Conservation (phyloP, 2,329 filamentous ascomycete species). For the Claviceps sp. region DNA sequence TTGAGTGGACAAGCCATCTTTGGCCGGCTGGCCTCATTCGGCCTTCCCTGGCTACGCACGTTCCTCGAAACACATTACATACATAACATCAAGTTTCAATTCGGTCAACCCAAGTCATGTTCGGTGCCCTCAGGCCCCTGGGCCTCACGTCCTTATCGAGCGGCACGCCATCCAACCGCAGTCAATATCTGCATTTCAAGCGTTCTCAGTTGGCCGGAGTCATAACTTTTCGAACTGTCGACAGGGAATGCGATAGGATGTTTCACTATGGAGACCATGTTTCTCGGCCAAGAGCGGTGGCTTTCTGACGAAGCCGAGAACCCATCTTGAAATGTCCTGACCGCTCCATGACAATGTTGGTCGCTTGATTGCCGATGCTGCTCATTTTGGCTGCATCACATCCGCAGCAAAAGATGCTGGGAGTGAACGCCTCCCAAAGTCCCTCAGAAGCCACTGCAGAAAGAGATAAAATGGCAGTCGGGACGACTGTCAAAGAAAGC, state of each 20-base stretch:
- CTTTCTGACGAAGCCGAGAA: not conserved
- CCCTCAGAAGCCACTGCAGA: conserved; percentile 1
- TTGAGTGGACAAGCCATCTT: not conserved
- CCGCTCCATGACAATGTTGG: not conserved
- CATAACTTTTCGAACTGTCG: not conserved
- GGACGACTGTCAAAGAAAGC: conserved; percentile 1
- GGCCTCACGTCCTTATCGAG: not conserved
- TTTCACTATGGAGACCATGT: not conserved
- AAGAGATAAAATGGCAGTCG: conserved; percentile 1
- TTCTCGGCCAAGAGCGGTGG: not conserved
- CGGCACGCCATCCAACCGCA: not conserved
- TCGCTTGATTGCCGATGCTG: not conserved
- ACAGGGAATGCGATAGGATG: not conserved
- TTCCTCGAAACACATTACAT: not conserved
- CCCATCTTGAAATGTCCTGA: not conserved
- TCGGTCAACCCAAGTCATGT: not conserved
- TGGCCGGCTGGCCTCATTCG: not conserved
- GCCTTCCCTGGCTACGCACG: not conserved
- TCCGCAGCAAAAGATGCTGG: not conserved
- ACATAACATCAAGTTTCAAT: not conserved
- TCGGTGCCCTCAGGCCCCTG: not conserved
- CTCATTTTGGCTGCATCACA: not conserved
- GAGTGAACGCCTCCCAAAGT: not conserved
- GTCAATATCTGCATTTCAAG: not conserved
- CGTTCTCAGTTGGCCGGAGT: not conserved